These are phyloP conservation scores for Halophytophthora batemanensis DNA, from an alignment of 352 stramenopile species.

Conservation along the genomic window DNA sequence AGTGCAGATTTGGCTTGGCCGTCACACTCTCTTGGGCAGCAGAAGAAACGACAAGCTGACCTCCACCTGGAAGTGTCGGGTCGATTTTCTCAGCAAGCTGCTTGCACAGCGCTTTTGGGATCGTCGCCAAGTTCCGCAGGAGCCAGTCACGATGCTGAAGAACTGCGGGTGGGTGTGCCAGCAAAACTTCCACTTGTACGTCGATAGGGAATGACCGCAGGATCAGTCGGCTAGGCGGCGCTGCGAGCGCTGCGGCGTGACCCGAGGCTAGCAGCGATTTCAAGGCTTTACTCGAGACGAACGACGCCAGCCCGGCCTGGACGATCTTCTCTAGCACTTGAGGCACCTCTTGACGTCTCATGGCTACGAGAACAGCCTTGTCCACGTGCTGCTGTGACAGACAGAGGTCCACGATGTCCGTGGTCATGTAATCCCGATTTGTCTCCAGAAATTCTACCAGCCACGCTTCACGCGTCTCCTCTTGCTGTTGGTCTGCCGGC, in stretches of 20 bases:
- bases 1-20: constrained; percentile 12
- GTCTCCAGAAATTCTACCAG: constrained; percentile 50
- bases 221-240: constrained; percentile 43
- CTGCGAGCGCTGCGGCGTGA: constrained; percentile 36
- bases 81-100: constrained; percentile 47
- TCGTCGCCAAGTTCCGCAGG: constrained; percentile 39
- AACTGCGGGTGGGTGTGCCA: constrained; percentile 41
- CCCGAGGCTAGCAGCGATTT: constrained; percentile 36
- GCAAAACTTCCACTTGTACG: constrained; percentile 51
- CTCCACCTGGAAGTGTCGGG: constrained; percentile 16
- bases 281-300: constrained; percentile 36
- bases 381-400: constrained; percentile 66
- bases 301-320: constrained; percentile 34
- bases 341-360: constrained; percentile 38
- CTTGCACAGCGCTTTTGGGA: constrained; percentile 33
- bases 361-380: constrained; percentile 61
- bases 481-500: constrained; percentile 22
- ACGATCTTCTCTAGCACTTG: constrained; percentile 58
- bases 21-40: constrained; percentile 3
- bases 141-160: constrained; percentile 76
- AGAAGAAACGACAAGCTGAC: not conserved
- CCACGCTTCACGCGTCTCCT: constrained; percentile 43
- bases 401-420: constrained; percentile 63
- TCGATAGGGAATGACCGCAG: constrained; percentile 48
- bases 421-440: constrained; percentile 58